phyloP scores from a whole-genome alignment of 345 rosid genomes.

The Brassica nigra region DNA sequence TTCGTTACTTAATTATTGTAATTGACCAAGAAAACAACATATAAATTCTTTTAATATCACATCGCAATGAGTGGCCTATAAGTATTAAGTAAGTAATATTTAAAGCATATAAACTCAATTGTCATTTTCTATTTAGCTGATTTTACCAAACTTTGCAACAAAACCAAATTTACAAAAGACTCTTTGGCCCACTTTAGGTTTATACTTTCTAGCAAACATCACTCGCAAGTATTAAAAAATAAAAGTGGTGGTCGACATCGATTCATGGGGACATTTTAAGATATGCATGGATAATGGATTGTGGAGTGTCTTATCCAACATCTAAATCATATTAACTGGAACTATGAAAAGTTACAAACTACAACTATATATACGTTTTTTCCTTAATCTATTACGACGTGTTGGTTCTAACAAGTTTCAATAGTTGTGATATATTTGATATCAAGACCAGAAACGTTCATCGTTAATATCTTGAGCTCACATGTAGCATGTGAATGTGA shows the following conservation, averaged over 20 bases:
- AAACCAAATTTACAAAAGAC: conserved; percentile 10
- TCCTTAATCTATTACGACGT: conserved; percentile 3
- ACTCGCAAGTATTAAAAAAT: conserved; percentile 14
- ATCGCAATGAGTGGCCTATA: conserved; percentile 7
- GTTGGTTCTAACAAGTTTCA: background rate
- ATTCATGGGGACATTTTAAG: conserved; percentile 34
- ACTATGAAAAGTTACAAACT: background rate
- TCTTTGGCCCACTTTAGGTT: conserved; percentile 30
- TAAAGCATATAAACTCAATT: conserved; percentile 18
- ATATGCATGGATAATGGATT: conserved; percentile 17
- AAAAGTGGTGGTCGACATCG: conserved; percentile 26
- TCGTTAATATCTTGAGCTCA: conserved; percentile 7
- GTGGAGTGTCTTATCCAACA: conserved; percentile 18
- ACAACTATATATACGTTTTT: background rate
- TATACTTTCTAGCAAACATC: conserved; percentile 23
- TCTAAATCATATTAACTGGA: background rate
- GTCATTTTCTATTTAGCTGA: conserved; percentile 31
- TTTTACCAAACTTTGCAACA: conserved; percentile 30
- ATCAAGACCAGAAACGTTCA: background rate
- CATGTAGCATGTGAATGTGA: conserved; percentile 19
- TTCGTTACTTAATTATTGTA: background rate
- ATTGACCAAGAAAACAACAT: background rate
- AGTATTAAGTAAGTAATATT: background rate
- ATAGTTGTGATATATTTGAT: background rate
- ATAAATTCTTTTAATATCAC: background rate